Base-by-base conservation (phyloP, 805 yeast genomes). In the Monosporozyma siamensis region DNA sequence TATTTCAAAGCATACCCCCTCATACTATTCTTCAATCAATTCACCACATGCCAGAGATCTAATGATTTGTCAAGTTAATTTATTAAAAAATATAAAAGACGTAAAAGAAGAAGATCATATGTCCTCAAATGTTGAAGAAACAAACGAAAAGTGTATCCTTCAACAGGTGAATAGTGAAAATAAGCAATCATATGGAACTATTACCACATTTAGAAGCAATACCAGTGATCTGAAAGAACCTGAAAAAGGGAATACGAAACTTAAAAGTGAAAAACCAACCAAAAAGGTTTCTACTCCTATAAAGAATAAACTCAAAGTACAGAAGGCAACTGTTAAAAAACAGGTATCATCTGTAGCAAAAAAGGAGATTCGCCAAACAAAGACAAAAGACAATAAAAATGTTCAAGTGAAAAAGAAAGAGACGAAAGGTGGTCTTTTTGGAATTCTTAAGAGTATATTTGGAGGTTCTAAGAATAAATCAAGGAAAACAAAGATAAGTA, bases 181-280 rank as follows among this genome's bases (percentile, higher is more conserved):
- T 34, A 43, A 48, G n/a, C 49, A 46, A 39, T 58, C 64, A 8
- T 56, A 51, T 44, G 58, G 58, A 8, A 59, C 62, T 14, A 56
- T 58, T 20, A 58, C 63, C 8, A 59, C 63, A 2, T 58, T 56
- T 36, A 52, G 63, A 45, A 59, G 63, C 44, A 41, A 53, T 46
- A 44, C 39, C 2, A 56, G 59, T 41, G 63, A 58, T 42, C 27
- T 54, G 14, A 51, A 51, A 31, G 49, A 50, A 14, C 11, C 30
- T 20, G 41, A 32, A 23, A 24, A 37, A 20, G 29, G 27, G 6
- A 12, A 14, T 4, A 12, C 22, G 11, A 25, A 36, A 15, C 18
- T 21, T 11, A 8, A 11, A 11, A 21, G 12, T n/a, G 20, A 26
- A 12, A n/a, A 12, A 10, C 18, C 10, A 14, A 22, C 35, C 22